Conservation (phyloP, 2,329 filamentous ascomycete species). For the Ceratocystis eucalypticola region DNA sequence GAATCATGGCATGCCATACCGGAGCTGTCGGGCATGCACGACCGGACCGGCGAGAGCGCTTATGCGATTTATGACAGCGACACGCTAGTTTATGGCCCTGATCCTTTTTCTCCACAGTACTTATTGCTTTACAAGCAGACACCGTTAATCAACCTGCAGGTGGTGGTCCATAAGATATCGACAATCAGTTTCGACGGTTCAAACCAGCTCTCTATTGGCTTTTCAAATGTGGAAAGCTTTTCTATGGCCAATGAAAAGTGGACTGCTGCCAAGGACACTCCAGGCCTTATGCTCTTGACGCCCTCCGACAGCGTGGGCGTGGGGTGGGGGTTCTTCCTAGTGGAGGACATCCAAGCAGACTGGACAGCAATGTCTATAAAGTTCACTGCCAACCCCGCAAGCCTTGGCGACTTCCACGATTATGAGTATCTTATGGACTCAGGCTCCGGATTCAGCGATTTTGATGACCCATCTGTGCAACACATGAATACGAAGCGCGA, state of each 20-base stretch:
- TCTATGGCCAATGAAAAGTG: neutral
- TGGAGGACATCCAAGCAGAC: neutral
- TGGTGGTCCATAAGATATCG: neutral
- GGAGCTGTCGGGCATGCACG: neutral
- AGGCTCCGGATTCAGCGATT: neutral
- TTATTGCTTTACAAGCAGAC: neutral
- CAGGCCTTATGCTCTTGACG: neutral
- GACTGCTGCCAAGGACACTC: neutral
- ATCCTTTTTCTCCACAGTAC: neutral
- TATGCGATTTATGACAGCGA: conserved; percentile 3
- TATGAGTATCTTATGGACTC: conserved; percentile 11
- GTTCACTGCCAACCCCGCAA: neutral
- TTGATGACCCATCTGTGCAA: neutral
- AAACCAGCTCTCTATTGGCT: neutral
- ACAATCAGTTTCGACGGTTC: neutral
- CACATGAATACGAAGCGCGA: neutral
- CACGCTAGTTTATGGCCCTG: neutral
- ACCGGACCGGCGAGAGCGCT: neutral
- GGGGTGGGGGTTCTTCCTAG: neutral
- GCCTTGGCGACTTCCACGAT: conserved; percentile 3
- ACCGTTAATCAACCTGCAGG: neutral
- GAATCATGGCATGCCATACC: neutral
- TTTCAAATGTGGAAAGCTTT: neutral
- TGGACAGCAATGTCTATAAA: neutral
- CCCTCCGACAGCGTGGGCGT: neutral